Conservation (phyloP, 257 asterid genomes). For the Craterostigma plantagineum region DNA sequence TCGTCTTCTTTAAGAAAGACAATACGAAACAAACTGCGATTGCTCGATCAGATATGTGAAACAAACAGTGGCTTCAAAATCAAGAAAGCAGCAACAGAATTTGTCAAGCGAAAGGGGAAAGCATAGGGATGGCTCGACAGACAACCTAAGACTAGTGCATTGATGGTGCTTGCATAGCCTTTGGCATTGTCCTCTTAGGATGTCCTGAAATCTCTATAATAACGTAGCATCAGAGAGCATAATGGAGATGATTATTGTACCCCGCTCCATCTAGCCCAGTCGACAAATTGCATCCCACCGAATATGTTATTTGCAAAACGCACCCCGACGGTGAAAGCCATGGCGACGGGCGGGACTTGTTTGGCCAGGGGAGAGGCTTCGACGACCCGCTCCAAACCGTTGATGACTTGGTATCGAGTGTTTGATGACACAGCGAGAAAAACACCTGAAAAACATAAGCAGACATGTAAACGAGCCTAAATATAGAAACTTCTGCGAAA, state of each 20-base stretch:
- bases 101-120: no score
- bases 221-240: no score
- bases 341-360: conserved; percentile 52
- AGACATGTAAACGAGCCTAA: not conserved
- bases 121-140: no score
- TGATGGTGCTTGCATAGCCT: no score
- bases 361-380: conserved; percentile 60
- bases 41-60: no score
- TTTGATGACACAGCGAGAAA: conserved; percentile 80
- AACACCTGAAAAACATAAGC: conserved; percentile 28
- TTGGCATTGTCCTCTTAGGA: conserved; percentile 14
- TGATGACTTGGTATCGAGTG: conserved; percentile 72
- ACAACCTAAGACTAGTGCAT: no score
- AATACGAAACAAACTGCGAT: no score
- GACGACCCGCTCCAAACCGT: conserved; percentile 71
- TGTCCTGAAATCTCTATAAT: not conserved
- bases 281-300: conserved; percentile 92
- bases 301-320: conserved; percentile 75
- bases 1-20: no score
- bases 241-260: conserved; percentile 29
- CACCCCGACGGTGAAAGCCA: conserved; percentile 80
- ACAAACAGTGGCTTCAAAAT: no score
- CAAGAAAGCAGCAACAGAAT: no score
- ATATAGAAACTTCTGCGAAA: not conserved
- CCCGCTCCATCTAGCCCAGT: conserved; percentile 85